Conservation (phyloP, 768 basidiomycete species). For the Scleroderma bovista region DNA sequence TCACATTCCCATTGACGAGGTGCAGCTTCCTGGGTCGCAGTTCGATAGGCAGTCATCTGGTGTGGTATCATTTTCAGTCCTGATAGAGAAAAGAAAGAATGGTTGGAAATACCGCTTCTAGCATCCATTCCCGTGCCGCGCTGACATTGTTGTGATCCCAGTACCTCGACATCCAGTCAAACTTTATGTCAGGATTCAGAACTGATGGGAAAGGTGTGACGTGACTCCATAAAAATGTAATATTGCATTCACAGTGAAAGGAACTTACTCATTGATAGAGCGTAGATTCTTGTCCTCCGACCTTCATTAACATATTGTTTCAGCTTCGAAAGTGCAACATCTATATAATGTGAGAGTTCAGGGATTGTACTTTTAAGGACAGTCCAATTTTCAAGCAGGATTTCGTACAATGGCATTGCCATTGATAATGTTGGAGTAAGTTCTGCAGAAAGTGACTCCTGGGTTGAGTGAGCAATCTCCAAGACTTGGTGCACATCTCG, state of each 20-base stretch:
- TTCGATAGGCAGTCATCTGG: not conserved
- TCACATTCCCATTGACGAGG: too few relatives aligned
- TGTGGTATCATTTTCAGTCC: not conserved
- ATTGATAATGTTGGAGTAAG: slow-evolving; percentile 29
- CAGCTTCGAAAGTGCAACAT: slow-evolving; percentile 24
- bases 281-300: slow-evolving; percentile 8
- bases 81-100: too few relatives aligned
- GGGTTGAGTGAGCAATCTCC: slow-evolving; percentile 22
- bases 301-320: slow-evolving; percentile 22
- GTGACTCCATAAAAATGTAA: too few relatives aligned
- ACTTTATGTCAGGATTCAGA: slow-evolving; percentile 13
- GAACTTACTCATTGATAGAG: slow-evolving; percentile 6
- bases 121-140: not conserved
- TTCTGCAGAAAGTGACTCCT: slow-evolving; percentile 31
- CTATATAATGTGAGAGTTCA: slow-evolving; percentile 21
- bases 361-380: slow-evolving; percentile 14
- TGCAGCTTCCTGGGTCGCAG: not conserved
- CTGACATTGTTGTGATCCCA: slow-evolving; percentile 4
- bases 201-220: slow-evolving; percentile 1
- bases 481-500: slow-evolving; percentile 26
- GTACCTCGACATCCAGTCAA: not conserved
- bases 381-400: slow-evolving; percentile 15
- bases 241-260: too few relatives aligned
- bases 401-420: slow-evolving; percentile 30
- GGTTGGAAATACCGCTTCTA: not conserved